phyloP scores from a whole-genome alignment of 441 rosid genomes.

The Adansonia gregorii region DNA sequence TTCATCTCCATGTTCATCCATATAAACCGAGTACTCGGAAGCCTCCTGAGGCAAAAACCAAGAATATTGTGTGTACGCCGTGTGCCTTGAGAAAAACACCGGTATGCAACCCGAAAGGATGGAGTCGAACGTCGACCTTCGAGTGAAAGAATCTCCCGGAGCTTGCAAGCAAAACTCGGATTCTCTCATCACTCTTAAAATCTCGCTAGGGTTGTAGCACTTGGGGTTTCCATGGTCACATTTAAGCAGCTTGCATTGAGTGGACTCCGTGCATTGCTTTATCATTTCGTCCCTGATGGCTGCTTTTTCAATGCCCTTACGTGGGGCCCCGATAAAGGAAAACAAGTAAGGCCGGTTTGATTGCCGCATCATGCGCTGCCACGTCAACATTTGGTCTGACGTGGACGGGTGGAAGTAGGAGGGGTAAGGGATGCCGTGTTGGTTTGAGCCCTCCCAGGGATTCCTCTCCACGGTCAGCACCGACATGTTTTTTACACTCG shows the following conservation, averaged over 20 bases:
- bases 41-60: constrained; percentile 48
- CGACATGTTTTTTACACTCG: constrained; percentile 50
- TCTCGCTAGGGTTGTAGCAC: constrained; percentile 44
- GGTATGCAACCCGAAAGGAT: constrained; percentile 57
- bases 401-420: constrained; percentile 61
- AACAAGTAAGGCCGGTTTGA: constrained; percentile 46
- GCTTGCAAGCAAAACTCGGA: constrained; percentile 59
- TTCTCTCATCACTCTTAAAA: constrained; percentile 39
- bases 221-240: constrained; percentile 32
- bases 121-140: constrained; percentile 59
- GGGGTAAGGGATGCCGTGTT: constrained; percentile 58
- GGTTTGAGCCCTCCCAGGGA: constrained; percentile 46
- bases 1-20: constrained; percentile 29
- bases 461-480: constrained; percentile 59
- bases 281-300: constrained; percentile 53
- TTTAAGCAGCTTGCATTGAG: constrained; percentile 40
- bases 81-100: constrained; percentile 59
- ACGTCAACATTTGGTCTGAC: constrained; percentile 38
- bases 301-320: constrained; percentile 47
- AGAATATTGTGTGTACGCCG: constrained; percentile 57
- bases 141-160: constrained; percentile 57
- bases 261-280: constrained; percentile 48
- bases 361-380: constrained; percentile 40
- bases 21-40: constrained; percentile 45
- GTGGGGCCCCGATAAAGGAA: constrained; percentile 55